These are phyloP conservation scores for Thymus mandschuricus DNA, from an alignment of 257 asterid species.

Conservation along the genomic window DNA sequence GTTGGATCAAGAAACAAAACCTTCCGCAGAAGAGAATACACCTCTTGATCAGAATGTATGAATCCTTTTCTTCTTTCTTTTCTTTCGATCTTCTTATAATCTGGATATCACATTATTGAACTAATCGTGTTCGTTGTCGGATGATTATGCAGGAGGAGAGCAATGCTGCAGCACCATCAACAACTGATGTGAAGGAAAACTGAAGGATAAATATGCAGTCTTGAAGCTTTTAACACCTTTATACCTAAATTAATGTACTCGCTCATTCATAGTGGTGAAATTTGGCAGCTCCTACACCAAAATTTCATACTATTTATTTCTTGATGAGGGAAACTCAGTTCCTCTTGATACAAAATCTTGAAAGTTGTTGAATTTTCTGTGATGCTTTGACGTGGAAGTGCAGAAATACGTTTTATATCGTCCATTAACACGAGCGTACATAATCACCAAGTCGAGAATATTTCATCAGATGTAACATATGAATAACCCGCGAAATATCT, in stretches of 20 bases:
- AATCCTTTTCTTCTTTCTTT: too few relatives aligned
- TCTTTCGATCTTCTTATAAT: neutral
- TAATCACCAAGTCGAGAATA: neutral
- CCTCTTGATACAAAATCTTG: neutral
- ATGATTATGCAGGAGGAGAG: slow-evolving; percentile 47
- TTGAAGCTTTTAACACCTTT: slow-evolving; percentile 17
- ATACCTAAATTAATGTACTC: slow-evolving; percentile 26
- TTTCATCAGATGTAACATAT: neutral
- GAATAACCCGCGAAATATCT: neutral
- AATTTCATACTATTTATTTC: neutral
- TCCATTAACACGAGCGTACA: neutral
- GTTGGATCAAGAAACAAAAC: slow-evolving; percentile 39
- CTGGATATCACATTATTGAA: neutral
- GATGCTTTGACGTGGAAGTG: neutral
- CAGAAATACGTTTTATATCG: neutral
- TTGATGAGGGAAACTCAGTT: neutral
- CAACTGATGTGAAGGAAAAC: slow-evolving; percentile 41
- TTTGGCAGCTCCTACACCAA: slow-evolving; percentile 19
- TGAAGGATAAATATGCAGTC: slow-evolving; percentile 29
- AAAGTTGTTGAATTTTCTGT: neutral
- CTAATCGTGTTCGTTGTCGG: neutral
- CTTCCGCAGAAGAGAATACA: slow-evolving; percentile 42
- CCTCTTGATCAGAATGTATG: slow-evolving; percentile 43
- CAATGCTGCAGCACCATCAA: slow-evolving; percentile 35
- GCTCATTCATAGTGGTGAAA: slow-evolving; percentile 22